phyloP scores from a whole-genome alignment of 768 basidiomycete species.

The Lyophyllum decastes region DNA sequence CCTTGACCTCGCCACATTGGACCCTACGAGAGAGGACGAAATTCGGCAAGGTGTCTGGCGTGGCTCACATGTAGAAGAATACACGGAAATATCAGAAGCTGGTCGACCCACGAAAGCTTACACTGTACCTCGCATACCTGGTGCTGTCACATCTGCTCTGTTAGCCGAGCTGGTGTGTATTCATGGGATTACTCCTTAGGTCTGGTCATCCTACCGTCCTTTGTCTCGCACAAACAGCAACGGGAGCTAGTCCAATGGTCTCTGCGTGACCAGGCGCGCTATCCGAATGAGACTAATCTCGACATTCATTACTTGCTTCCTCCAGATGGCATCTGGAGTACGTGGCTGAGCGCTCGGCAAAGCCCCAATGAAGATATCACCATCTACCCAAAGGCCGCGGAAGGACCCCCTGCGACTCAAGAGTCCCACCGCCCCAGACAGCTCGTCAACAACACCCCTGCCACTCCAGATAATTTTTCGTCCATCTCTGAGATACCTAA shows the following conservation, averaged over 20 bases:
- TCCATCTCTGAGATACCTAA: constrained; percentile 57
- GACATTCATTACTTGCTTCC: constrained; percentile 86
- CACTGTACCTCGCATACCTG: constrained; percentile 56
- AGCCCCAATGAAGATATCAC: constrained; percentile 31
- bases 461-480: constrained; percentile 54
- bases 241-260: constrained; percentile 71
- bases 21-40: constrained; percentile 41
- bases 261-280: constrained; percentile 70
- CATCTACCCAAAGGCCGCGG: constrained; percentile 49
- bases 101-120: constrained; percentile 36
- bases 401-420: constrained; percentile 16
- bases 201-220: constrained; percentile 81
- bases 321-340: constrained; percentile 74
- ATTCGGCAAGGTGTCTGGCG: constrained; percentile 47
- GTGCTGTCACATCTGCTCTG: constrained; percentile 34
- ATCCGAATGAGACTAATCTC: constrained; percentile 88
- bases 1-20: constrained; percentile 63
- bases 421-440: constrained; percentile 55
- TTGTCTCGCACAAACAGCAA: constrained; percentile 64
- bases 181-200: constrained; percentile 46
- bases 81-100: constrained; percentile 29
- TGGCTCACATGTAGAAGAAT: constrained; percentile 42
- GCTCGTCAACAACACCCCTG: constrained; percentile 74
- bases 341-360: constrained; percentile 40
- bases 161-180: constrained; percentile 3